Evolutionary conservation across 371 early-diverging fungal genomes (phyloP), one percentile per base, ranked within the genome.

Genomic region (Mortierella polycephala): DNA sequence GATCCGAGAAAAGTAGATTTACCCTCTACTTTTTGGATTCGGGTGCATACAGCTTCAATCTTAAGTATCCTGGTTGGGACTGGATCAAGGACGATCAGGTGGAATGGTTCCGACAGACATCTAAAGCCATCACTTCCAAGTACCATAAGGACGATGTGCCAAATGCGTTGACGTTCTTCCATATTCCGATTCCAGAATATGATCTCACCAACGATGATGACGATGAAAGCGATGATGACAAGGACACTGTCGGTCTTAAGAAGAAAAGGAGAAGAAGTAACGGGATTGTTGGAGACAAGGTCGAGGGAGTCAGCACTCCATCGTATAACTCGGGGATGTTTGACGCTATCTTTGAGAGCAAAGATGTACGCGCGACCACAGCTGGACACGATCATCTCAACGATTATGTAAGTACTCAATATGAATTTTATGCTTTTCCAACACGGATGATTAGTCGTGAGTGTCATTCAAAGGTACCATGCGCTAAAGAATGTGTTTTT

Each of bases 1-100:
- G 39, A 37, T 23, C 40, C 1, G 59, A 72, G 8, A 57, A 60
- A 16, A 79, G 83, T 60, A 73, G 49, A 1, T 87, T 87, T 60
- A 75, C 84, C 8, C 58, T 87, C 14, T 87, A 87, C 54, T 85
- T 87, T 52, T 56, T 87, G 47, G 88, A 87, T 57, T 87, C 87
- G 0, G 85, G 84, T 47, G 80, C 82, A 8, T 83, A 85, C 67
- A 70, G 77, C 2, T 76, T 83, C 57, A 74, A 61, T 42, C 59
- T 75, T 14, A 56, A 68, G 16, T 75, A 83, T 18, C 82, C 81
- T 42, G 79, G 72, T 2, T 85, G 82, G 56, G 83, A 84, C 46
- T 79, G 64, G 66, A 83, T 87, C 39, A 83, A 83, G 52, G 68
- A 75, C 14, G 82, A 86, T 41, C 88, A 87, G 50, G 65, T 87